Evolutionary conservation across 2,329 filamentous ascomycete species (phyloP).

Genomic region (Emmonsiellopsis sp.): DNA sequence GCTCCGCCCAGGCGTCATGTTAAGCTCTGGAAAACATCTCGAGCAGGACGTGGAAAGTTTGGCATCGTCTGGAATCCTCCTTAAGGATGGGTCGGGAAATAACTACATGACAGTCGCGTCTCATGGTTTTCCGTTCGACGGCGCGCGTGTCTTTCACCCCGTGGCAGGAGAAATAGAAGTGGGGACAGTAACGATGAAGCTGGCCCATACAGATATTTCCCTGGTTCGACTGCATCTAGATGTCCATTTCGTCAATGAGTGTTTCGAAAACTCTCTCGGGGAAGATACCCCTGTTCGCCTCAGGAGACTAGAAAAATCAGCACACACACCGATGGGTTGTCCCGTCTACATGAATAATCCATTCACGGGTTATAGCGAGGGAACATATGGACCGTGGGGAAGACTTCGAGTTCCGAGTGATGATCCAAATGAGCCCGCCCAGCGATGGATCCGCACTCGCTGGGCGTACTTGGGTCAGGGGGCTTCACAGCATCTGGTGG

Average conservation of each 20-base stretch:
- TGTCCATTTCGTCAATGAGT: conserved; percentile 1
- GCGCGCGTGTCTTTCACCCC: conserved; percentile 5
- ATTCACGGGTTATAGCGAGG: conserved; percentile 4
- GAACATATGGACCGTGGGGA: neutral
- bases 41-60: neutral
- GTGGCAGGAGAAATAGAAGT: neutral
- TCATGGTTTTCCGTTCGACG: neutral
- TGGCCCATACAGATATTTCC: conserved; percentile 2
- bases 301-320: neutral
- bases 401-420: neutral
- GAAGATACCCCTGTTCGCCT: neutral
- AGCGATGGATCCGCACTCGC: conserved; percentile 5
- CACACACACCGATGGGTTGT: neutral
- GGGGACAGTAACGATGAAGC: neutral
- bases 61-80: conserved; percentile 6
- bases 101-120: conserved; percentile 1
- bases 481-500: neutral
- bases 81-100: conserved; percentile 1
- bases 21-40: conserved; percentile 3
- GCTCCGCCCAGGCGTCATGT: conserved; percentile 6
- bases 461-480: conserved; percentile 12
- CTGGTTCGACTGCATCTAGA: neutral
- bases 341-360: conserved; percentile 5
- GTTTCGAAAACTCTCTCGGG: conserved; percentile 2
- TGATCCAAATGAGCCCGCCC: conserved; percentile 1